Percentiles rank a stretch among this genome's conserved stretches.
phyloP scores from a whole-genome alignment of 139 green algal genomes.

The Mychonastes homosphaera region DNA sequence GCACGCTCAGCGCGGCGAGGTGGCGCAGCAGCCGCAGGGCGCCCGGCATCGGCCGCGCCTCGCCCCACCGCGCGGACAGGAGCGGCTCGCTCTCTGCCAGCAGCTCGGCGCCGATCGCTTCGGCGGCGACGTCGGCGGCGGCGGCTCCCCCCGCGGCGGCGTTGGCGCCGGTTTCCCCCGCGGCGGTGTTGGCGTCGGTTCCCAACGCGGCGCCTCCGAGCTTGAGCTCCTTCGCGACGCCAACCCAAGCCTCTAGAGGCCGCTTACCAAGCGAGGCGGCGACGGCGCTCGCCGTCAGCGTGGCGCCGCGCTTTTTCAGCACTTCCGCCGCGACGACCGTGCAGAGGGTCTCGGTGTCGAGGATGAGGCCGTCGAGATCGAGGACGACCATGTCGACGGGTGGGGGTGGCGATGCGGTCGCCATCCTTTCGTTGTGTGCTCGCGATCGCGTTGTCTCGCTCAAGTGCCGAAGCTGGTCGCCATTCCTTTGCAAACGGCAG shows the following conservation, averaged over 20 bases:
- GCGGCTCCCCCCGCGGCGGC: background rate
- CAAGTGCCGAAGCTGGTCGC: no score
- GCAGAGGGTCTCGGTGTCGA: no score
- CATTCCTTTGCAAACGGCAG: no score
- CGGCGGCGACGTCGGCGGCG: background rate
- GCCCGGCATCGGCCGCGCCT: slow-evolving; percentile 67
- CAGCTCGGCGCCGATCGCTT: slow-evolving; percentile 36
- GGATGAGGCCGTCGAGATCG: no score
- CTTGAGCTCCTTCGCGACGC: slow-evolving; percentile 31
- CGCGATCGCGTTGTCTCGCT: no score
- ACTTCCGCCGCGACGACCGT: no score
- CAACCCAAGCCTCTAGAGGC: slow-evolving; percentile 60
- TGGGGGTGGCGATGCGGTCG: no score
- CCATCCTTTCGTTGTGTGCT: no score
- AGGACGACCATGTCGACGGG: no score
- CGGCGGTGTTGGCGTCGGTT: background rate
- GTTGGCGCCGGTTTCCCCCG: no score
- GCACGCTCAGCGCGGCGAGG: slow-evolving; percentile 37
- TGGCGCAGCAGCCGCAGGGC: slow-evolving; percentile 64
- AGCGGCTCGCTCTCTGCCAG: slow-evolving; percentile 49
- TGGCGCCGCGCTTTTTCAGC: no score
- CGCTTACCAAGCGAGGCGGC: slow-evolving; percentile 55
- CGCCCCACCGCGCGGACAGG: slow-evolving; percentile 27
- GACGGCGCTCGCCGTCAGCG: no score
- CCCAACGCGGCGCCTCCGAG: background rate